Evolutionary conservation across 176 grass and related monocot genomes (phyloP), one percentile per base, ranked within the genome.

Genomic region (Aechmea fasciata): DNA sequence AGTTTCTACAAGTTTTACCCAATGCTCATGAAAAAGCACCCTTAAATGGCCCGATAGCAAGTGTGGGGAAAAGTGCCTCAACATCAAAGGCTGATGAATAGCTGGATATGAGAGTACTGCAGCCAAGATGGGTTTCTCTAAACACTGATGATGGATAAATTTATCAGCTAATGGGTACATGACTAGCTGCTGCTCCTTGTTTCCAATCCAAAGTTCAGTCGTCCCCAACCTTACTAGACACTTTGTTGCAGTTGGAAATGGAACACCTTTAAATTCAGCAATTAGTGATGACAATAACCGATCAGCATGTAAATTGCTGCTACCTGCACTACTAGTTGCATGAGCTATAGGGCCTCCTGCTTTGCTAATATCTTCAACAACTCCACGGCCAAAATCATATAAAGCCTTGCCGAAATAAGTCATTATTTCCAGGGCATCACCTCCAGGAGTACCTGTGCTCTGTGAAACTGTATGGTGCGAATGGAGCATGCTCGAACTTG

Each of bases 361-460:
- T 74, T 85, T 88, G 80, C 85, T 82, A 64, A 96, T 91, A 79
- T 96, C 92, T 83, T 91, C 92, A 24, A 96, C 92, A 81, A 96
- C 85, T 8, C 88, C 92, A 71, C 85, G 89, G 29, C 92, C 83
- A 47, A 96, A 92, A 75, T 92, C 92, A 84, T 92, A 96, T 75
- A 96, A 69, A 24, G 92, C 92, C 82, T 96, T 96, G 50, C 92
- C 92, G 26, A 96, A 96, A 83, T 83, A 92, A 64, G 92, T 88
- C 70, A 96, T 83, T 70, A 96, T 91, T 75, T 96, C 92, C 80
- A 96, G 81, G 53, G 92, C 85, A 54, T 96, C 88, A 26, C 92
- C 92, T 50, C 92, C 88, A 77, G 88, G 84, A 87, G 80, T 69
- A 77, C 78, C 72, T 17, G 78, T 55, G 20, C 50, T 73, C 50